Evolutionary conservation across 306 rosid species (phyloP), one percentile per base, ranked within the genome.

Genomic region (Purshia tridentata): DNA sequence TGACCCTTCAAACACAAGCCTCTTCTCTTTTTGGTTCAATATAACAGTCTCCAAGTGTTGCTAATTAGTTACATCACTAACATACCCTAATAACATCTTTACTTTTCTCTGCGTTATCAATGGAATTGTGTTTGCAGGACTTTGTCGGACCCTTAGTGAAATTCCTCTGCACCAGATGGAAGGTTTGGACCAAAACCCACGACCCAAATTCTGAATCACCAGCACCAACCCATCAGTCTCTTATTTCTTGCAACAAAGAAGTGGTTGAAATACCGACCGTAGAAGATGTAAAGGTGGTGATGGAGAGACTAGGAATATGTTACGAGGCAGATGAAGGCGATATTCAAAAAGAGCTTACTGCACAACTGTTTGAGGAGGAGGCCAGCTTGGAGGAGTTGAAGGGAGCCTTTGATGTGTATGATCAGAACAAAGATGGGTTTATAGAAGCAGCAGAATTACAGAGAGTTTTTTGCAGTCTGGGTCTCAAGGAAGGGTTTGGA

Each of bases 401-500:
- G 48, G 87, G 78, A 67, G 83, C 87, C 18, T 87, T 87, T 61
- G 64, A 80, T 50, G 89, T 87, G 70, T 87, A 84, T 53, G 89
- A 87, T 65, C 78, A 69, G 65, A 84, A 84, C n/a, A 76, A 72
- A 56, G 86, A 87, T 68, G 89, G 91, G 20, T 78, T 80, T 47
- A 82, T 82, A 50, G 83, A 77, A 7, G 89, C 82, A 14, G n/a
- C 7, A 29, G 89, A 87, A 46, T 72, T 87, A 56, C 63, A 29
- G 0, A 82, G 75, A 29, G 81, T 84, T 12, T 49, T 87, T 4
- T 16, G 77, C 20, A 49, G 69, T 65, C 63, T 87, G 62, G 87
- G 91, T 18, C 51, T 84, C 23, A 45, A 72, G 51, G 76, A 65
- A 53, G 77, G 66, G 19, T 46, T 52, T 7, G 42, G 67, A 42